These are phyloP conservation scores for Boletus subcaerulescens DNA, from an alignment of 768 basidiomycete species.

Conservation along the genomic window DNA sequence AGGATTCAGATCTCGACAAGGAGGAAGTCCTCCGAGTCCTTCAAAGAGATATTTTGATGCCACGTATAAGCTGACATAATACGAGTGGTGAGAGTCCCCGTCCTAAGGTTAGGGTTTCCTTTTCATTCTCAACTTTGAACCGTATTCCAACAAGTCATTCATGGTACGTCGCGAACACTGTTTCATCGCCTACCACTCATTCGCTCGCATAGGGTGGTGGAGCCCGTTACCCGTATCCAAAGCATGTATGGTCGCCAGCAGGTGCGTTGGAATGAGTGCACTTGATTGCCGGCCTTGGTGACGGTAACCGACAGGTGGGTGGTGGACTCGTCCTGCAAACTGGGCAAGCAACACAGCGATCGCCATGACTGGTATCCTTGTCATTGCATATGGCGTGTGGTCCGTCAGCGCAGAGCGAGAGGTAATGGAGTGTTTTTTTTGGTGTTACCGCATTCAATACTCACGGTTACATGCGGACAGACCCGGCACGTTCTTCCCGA, in stretches of 20 bases:
- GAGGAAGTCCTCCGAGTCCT: too few relatives aligned
- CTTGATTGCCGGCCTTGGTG: neutral
- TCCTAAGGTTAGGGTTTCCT: slow-evolving; percentile 15
- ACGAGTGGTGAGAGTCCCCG: neutral
- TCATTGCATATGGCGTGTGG: slow-evolving; percentile 67
- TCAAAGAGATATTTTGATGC: too few relatives aligned
- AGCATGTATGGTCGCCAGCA: slow-evolving; percentile 92
- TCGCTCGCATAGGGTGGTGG: slow-evolving; percentile 64
- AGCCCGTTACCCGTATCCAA: slow-evolving; percentile 87
- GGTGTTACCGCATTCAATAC: neutral
- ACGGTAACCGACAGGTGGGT: slow-evolving; percentile 62
- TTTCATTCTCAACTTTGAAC: neutral
- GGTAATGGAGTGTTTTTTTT: slow-evolving; percentile 40
- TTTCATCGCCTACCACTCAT: neutral
- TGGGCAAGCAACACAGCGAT: slow-evolving; percentile 87
- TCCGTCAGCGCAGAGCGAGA: slow-evolving; percentile 73
- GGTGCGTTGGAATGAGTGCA: slow-evolving; percentile 42
- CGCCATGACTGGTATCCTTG: slow-evolving; percentile 62
- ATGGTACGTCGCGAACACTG: slow-evolving; percentile 11
- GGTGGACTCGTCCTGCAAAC: slow-evolving; percentile 91
- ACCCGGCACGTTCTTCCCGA: slow-evolving; percentile 56
- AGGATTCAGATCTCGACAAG: too few relatives aligned
- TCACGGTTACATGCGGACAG: slow-evolving; percentile 36
- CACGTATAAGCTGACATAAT: neutral
- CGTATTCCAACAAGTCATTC: neutral